Percentiles rank a stretch among this genome's conserved stretches.
These are phyloP conservation scores for Thalassiosira pacifica DNA, from an alignment of 352 stramenopile species.

Conservation along the genomic window DNA sequence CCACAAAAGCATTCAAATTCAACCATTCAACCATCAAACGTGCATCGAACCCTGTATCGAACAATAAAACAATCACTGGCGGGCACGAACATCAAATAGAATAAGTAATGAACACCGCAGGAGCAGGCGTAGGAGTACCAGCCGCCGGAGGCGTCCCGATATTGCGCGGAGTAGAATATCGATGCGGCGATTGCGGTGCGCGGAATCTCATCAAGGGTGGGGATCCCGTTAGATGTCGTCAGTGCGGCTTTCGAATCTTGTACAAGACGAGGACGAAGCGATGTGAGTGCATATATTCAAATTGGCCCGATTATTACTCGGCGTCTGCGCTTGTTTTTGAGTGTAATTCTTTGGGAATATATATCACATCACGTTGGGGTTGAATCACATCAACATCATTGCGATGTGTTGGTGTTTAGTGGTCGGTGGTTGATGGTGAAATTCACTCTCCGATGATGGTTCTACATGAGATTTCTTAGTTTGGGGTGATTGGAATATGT, in stretches of 20 bases:
- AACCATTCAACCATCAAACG: no score
- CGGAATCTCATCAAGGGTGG: conserved; percentile 95
- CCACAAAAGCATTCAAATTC: no score
- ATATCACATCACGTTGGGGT: no score
- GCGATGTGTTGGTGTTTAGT: no score
- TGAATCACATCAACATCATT: no score
- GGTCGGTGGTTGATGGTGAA: conserved; percentile 14
- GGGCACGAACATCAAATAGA: neutral
- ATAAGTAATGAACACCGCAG: conserved; percentile 27
- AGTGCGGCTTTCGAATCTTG: conserved; percentile 97
- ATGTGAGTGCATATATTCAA: no score
- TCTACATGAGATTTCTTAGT: conserved; percentile 64
- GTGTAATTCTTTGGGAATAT: no score
- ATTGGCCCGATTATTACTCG: no score
- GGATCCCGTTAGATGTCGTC: conserved; percentile 95
- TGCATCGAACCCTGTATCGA: no score
- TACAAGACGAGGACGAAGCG: conserved; percentile 98
- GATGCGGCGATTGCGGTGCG: conserved; percentile 96
- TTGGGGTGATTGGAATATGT: neutral
- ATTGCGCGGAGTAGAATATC: conserved; percentile 92
- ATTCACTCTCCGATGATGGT: conserved; percentile 56
- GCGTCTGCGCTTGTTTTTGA: neutral
- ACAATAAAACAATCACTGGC: no score
- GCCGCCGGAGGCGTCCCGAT: conserved; percentile 47
- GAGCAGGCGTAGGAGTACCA: neutral